These are phyloP conservation scores for Houttuynia cordata DNA, from an alignment of 164 flowering plant genomes.

Conservation along the genomic window DNA sequence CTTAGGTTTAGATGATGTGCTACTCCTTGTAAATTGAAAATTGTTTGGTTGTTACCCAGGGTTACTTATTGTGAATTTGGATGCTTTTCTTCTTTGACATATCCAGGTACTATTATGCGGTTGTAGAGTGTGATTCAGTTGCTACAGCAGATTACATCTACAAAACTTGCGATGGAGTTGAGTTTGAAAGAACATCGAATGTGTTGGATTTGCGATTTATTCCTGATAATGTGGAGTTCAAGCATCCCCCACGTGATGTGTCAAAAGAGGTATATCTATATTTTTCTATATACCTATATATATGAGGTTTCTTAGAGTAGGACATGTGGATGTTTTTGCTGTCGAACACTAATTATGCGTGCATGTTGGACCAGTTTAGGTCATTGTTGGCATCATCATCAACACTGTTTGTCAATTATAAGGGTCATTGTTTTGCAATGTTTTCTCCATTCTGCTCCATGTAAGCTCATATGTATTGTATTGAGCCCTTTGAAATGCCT, in stretches of 20 bases:
- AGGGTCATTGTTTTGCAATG: no score
- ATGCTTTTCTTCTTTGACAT: not conserved
- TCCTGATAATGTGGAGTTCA: constrained; percentile 79
- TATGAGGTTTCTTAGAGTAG: not conserved
- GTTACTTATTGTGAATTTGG: not conserved
- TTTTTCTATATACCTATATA: no score
- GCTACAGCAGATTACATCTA: constrained; percentile 83
- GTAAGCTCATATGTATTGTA: no score
- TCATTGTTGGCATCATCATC: no score
- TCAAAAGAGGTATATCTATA: constrained; percentile 60
- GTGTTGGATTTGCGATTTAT: constrained; percentile 83
- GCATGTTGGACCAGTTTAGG: not conserved
- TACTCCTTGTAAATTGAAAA: not conserved
- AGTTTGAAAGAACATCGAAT: constrained; percentile 78
- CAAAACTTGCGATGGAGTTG: constrained; percentile 73
- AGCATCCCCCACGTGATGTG: constrained; percentile 76
- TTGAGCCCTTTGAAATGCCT: no score
- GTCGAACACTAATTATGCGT: not conserved
- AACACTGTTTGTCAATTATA: no score
- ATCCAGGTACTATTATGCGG: constrained; percentile 78
- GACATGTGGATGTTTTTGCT: not conserved
- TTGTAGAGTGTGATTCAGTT: constrained; percentile 81
- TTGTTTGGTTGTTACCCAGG: not conserved
- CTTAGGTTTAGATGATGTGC: no score
- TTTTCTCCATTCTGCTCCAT: no score